Evolutionary conservation across 306 rosid species (phyloP), one percentile per base, ranked within the genome.

Genomic region (Cucurbita maxima): DNA sequence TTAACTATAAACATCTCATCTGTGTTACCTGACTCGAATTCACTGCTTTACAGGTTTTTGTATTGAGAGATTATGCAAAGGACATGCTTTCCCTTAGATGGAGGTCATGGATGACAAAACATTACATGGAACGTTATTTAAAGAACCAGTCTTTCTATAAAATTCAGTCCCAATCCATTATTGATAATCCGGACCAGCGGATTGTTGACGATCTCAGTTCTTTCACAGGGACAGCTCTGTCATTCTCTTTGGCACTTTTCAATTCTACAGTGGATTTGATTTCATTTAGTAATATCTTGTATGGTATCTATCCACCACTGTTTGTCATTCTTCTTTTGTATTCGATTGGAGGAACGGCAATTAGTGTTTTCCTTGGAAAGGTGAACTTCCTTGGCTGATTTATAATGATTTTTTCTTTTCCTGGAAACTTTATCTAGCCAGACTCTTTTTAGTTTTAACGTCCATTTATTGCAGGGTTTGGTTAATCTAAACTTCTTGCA

Each of bases 71-170:
- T 75, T 94, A 91, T 76, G 99, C 96, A 30, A 84, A 88, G 80
- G 97, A 94, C 20, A 89, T 86, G 43, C 96, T 94, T 74, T 81
- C 97, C 64, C 79, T 94, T 89, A 89, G 99, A 79, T 90, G 99
- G 97, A 91, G 99, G 73, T 87, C 99, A 74, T 94, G 99, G 99
- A 94, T 94, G 99, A 94, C 99, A n/a, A 87, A 87, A 75, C 82
- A 86, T 80, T 94, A 94, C 86, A 89, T 91, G 87, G 86, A 94
- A 72, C 99, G 96, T 74, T 94, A 89, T 80, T 83, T 94, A 54
- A 89, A 83, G 80, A 78, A 89, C 81, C 95, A 79, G 68, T 86
- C 96, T 30, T 94, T 94, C 85, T 94, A 94, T 83, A 91, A 84
- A 86, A 84, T 94, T 76, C 99, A 94, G 73, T 94, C 99, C 41